A percentile compares a stretch with the other conserved stretches of the same genome.
These are phyloP conservation scores for Chytriomyces hyalinus DNA, from an alignment of 192 early-diverging fungal genomes.

Conservation along the genomic window DNA sequence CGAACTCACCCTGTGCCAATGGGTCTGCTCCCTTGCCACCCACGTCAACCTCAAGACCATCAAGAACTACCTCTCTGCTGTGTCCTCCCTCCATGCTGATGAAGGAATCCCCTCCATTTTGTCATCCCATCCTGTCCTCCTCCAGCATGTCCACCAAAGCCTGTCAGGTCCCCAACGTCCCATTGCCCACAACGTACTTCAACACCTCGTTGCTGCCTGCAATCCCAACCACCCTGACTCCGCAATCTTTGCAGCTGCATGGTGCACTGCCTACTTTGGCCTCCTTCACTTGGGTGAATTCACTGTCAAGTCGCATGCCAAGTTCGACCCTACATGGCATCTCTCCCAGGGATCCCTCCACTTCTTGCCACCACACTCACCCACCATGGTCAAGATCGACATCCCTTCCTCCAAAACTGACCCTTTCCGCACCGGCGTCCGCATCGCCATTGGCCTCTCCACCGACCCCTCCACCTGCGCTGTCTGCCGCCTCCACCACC, in stretches of 20 bases:
- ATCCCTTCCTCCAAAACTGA: constrained; percentile 8
- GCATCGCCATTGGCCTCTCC: not conserved
- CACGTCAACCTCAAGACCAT: not conserved
- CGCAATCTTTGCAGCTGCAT: not conserved
- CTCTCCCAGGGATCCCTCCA: not conserved
- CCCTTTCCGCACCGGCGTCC: constrained; percentile 3
- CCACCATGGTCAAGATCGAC: not conserved
- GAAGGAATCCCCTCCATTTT: not conserved
- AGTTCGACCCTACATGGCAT: not conserved
- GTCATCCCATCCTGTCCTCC: not conserved
- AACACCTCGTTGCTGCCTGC: not conserved
- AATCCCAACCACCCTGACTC: not conserved
- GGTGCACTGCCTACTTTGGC: not conserved
- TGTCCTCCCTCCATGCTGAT: not conserved
- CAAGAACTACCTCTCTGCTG: constrained; percentile 5
- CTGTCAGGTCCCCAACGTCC: not conserved
- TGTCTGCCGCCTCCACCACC: not conserved
- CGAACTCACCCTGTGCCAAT: not conserved
- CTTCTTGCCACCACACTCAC: not conserved
- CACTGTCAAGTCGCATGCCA: not conserved
- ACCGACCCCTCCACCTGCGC: not conserved
- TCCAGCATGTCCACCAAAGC: not conserved
- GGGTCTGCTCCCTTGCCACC: not conserved
- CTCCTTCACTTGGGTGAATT: not conserved
- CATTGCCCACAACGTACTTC: not conserved